Evolutionary conservation across 2,329 filamentous ascomycete genomes (phyloP).

Genomic region (Aureobasidium namibiae): DNA sequence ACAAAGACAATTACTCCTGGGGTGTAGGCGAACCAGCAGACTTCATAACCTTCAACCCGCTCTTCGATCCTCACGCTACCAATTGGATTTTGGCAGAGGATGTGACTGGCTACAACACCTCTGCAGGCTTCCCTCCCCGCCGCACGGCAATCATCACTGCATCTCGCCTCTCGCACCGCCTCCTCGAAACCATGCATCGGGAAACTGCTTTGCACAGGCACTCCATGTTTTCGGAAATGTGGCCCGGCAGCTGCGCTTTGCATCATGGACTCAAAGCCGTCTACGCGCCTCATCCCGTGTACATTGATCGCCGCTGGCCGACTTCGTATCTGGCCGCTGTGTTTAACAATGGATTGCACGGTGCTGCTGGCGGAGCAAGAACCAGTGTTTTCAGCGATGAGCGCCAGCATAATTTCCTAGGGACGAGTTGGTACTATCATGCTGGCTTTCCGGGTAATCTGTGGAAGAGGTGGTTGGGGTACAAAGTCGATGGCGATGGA

Average conservation of each 20-base stretch:
- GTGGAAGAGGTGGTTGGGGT: conserved; percentile 49
- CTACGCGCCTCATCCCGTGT: conserved; percentile 52
- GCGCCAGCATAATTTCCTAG: conserved; percentile 45
- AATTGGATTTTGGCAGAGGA: conserved; percentile 67
- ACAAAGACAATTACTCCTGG: conserved; percentile 50
- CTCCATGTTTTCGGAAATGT: conserved; percentile 75
- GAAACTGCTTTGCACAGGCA: conserved; percentile 61
- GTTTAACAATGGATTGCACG: conserved; percentile 48
- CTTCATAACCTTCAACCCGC: conserved; percentile 67
- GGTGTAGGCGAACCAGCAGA: conserved; percentile 66
- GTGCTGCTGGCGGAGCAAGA: conserved; percentile 41
- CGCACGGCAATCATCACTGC: conserved; percentile 66
- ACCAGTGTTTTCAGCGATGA: conserved; percentile 43
- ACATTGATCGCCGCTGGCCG: conserved; percentile 49
- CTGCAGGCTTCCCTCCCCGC: conserved; percentile 52
- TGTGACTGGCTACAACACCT: conserved; percentile 58
- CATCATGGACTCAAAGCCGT: conserved; percentile 73
- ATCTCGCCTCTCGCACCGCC: conserved; percentile 56
- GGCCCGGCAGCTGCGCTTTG: conserved; percentile 59
- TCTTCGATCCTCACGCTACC: conserved; percentile 63
- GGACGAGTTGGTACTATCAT: conserved; percentile 47
- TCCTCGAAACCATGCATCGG: conserved; percentile 65
- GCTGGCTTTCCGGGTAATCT: conserved; percentile 45
- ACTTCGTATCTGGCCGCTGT: conserved; percentile 45
- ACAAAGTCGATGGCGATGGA: conserved; percentile 43